phyloP scores from a whole-genome alignment of 176 grass and related monocot genomes.

The Oryza glumipatula region DNA sequence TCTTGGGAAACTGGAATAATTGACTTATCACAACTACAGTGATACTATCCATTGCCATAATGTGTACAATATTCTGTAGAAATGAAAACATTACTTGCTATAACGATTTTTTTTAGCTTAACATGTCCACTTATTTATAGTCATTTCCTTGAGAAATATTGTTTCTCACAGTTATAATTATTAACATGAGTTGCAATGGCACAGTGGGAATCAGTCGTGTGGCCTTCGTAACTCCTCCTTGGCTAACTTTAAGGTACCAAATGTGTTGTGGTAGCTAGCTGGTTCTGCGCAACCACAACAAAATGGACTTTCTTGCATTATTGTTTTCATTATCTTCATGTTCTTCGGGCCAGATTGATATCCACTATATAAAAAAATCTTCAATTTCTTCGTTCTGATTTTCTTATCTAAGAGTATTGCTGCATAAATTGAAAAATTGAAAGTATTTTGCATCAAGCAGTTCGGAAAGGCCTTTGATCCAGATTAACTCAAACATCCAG shows the following conservation, averaged over 20 bases:
- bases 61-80: not conserved
- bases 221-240: conserved; percentile 88
- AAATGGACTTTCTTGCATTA: conserved; percentile 18
- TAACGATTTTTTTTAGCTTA: not conserved
- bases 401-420: conserved; percentile 18
- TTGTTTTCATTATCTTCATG: not conserved
- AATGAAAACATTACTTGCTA: not conserved
- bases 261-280: not conserved
- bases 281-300: not conserved
- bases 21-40: not conserved
- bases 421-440: conserved; percentile 6
- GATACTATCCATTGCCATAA: not conserved
- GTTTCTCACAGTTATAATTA: conserved; percentile 21
- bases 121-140: not conserved
- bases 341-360: not conserved
- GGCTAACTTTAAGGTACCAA: conserved; percentile 74
- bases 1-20: not conserved
- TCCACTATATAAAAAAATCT: not conserved
- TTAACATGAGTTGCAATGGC: conserved; percentile 35
- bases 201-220: conserved; percentile 75
- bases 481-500: not conserved
- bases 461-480: not conserved
- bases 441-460: not conserved
- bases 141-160: not conserved
- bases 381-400: conserved; percentile 19